Evolutionary conservation across 164 flowering plant genomes (phyloP), one percentile per base, ranked within the genome.

Genomic region (Vitis rotundifolia): DNA sequence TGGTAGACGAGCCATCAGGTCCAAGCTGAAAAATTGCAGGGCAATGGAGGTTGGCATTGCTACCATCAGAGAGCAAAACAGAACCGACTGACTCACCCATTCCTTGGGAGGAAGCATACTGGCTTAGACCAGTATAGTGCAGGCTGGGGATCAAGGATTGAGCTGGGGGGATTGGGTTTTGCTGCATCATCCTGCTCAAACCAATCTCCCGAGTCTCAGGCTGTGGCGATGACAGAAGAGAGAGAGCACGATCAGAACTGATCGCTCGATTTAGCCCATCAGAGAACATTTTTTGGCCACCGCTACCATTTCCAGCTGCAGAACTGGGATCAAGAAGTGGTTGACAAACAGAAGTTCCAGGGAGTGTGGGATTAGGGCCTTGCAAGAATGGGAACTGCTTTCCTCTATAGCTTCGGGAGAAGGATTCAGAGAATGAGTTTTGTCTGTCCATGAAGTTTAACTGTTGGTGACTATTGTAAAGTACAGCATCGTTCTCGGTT

Each of bases 171-270:
- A 29, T 63, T 9, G 67, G 67, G 57, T 67, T 63, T 59, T 77
- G 61, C 54, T 69, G 84, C 66, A 71, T 61, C 65, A 72, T 72
- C 49, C 60, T 76, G 72, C 72, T 74, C 58, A 76, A 67, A 69
- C 81, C 79, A 59, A 78, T 59, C 69, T 79, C 80, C 61, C 70
- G 65, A 48, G 85, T 64, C 56, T 72, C 79, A 57, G 85, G 52
- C 11, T 76, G 78, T 14, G 79, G 77, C 16, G 88, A 84, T 88
- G 91, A 88, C 91, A 88, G 91, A 87, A 87, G 91, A 87, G 91
- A 85, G 89, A 78, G 89, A 87, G 89, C 89, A 87, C 89, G 69
- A 66, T 69, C 70, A 14, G 85, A 81, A 61, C 76, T 66, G 22
- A 75, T 55, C 22, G 68, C 74, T 59, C 64, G 75, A 64, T 54